phyloP scores from a whole-genome alignment of 805 yeast species.

The Suhomyces emberorum region DNA sequence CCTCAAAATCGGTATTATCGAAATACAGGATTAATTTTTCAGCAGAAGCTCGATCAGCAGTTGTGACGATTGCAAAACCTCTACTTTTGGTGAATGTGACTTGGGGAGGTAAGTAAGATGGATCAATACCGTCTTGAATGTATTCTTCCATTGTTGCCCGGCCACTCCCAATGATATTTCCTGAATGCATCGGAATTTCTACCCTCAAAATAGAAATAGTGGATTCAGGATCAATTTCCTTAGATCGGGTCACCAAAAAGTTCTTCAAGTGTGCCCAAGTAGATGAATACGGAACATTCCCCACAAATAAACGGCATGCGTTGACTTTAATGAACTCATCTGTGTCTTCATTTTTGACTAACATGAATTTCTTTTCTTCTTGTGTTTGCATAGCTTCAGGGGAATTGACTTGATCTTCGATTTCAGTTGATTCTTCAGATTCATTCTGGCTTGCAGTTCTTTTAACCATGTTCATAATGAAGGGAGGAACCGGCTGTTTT shows the following conservation, averaged over 20 bases:
- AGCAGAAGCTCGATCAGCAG: conserved; percentile 45
- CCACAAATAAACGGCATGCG: conserved; percentile 47
- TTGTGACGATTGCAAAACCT: conserved; percentile 66
- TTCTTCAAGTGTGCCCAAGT: conserved; percentile 33
- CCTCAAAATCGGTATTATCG: conserved; percentile 54
- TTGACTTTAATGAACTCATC: conserved; percentile 27
- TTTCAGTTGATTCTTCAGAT: too few species aligned
- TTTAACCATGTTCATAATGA: conserved; percentile 23
- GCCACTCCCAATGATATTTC: not conserved
- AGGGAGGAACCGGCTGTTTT: conserved; percentile 22
- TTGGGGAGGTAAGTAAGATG: not conserved
- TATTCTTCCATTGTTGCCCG: not conserved
- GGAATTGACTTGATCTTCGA: too few species aligned
- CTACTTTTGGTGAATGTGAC: conserved; percentile 22
- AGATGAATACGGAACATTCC: conserved; percentile 52
- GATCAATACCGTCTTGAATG: conserved; percentile 1
- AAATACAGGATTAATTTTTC: conserved; percentile 46
- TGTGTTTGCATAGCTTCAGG: too few species aligned
- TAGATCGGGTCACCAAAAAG: conserved; percentile 22
- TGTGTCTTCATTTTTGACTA: conserved; percentile 19
- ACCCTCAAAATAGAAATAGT: conserved; percentile 30
- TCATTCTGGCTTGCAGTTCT: not conserved
- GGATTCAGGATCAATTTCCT: conserved; percentile 25
- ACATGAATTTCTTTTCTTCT: too few species aligned
- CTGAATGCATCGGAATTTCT: conserved; percentile 38